phyloP scores from a whole-genome alignment of 2,329 filamentous ascomycete species.

The Colletotrichum costaricense region DNA sequence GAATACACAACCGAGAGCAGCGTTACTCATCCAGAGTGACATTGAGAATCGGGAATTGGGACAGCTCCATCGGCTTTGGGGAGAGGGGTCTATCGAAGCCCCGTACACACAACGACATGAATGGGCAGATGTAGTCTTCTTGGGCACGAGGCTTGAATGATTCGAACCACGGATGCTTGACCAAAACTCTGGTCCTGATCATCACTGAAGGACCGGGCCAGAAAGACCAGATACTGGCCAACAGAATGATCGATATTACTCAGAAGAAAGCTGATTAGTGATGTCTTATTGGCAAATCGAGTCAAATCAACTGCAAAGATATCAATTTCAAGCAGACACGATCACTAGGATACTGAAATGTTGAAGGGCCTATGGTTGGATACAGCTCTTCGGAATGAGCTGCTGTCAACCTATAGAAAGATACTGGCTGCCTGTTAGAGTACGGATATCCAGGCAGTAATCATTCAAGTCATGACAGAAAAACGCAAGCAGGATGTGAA shows the following conservation, averaged over 20 bases:
- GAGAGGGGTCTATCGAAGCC: no score
- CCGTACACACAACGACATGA: no score
- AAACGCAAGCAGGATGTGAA: background rate
- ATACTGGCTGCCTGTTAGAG: background rate
- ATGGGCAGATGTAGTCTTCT: no score
- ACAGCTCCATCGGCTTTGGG: background rate
- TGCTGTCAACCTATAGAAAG: background rate
- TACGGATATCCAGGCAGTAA: background rate
- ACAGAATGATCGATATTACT: background rate
- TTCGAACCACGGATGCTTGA: no score
- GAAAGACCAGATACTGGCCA: background rate
- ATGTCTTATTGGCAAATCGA: background rate
- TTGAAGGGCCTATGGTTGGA: background rate
- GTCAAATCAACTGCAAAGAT: background rate
- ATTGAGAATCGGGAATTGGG: background rate
- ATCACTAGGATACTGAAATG: background rate
- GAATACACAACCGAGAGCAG: background rate
- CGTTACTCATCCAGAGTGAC: background rate
- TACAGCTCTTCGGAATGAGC: background rate
- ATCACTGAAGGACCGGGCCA: no score
- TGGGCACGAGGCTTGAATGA: no score
- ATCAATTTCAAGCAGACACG: background rate
- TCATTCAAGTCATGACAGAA: background rate
- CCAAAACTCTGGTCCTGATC: no score
- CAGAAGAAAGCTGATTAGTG: background rate